Evolutionary conservation across 306 rosid genomes (phyloP).

Genomic region (Argentina anserina): DNA sequence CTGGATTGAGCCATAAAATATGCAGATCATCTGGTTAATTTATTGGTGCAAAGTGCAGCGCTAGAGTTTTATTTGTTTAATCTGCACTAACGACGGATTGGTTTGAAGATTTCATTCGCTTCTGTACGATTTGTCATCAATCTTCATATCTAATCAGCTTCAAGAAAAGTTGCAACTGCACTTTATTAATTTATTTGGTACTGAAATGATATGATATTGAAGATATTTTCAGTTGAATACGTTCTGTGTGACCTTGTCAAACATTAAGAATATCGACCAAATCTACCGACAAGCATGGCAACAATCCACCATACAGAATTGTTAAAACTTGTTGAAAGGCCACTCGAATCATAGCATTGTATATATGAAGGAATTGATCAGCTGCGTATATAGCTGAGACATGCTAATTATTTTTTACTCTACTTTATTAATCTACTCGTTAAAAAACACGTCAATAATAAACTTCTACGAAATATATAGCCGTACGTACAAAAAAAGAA

Average conservation of each 20-base stretch:
- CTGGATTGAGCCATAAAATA: neutral
- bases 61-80: neutral
- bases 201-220: neutral
- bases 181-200: neutral
- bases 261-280: neutral
- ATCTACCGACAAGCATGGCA: neutral
- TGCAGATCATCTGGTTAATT: neutral
- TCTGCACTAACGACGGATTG: neutral
- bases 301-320: neutral
- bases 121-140: neutral
- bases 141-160: neutral
- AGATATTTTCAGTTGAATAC: neutral
- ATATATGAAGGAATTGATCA: neutral
- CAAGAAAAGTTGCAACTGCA: neutral
- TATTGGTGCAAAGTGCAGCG: constrained; percentile 18
- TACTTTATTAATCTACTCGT: no score
- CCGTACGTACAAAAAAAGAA: no score
- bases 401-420: no score
- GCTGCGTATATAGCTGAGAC: neutral
- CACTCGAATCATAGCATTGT: no score
- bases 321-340: neutral
- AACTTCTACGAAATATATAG: no score
- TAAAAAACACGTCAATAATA: no score
- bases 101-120: neutral
- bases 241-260: neutral